Evolutionary conservation across 2,329 filamentous ascomycete species (phyloP).

Genomic region (Fusarium odoratissimum): DNA sequence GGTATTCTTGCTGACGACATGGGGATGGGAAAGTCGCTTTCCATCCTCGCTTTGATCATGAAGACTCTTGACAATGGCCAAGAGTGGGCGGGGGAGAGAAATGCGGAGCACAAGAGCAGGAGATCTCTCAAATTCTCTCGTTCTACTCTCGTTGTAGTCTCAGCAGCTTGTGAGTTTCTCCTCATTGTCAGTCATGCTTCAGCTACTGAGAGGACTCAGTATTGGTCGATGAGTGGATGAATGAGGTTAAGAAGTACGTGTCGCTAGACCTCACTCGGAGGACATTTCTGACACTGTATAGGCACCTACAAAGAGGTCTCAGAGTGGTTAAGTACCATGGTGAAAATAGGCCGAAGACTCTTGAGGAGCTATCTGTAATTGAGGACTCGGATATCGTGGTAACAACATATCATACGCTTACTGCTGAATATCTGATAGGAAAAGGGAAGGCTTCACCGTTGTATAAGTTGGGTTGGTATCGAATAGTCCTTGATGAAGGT

Average conservation of each 20-base stretch:
- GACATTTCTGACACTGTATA: rapidly evolving
- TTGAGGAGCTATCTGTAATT: background rate
- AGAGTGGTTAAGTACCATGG: constrained; percentile 7
- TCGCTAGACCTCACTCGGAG: rapidly evolving
- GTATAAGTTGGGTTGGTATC: constrained; percentile 50
- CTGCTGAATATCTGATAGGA: background rate
- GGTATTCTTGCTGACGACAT: constrained; percentile 9
- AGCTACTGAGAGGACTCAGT: background rate
- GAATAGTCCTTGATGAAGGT: constrained; percentile 60
- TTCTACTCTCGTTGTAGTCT: background rate
- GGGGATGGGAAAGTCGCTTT: constrained; percentile 20
- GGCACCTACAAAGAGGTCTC: background rate
- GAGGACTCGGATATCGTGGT: constrained; percentile 8
- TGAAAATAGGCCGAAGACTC: background rate
- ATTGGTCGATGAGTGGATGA: constrained; percentile 16
- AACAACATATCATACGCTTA: constrained; percentile 9
- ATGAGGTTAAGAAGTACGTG: background rate
- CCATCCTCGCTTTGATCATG: background rate
- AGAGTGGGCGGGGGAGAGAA: background rate
- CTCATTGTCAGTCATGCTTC: rapidly evolving
- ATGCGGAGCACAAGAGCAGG: background rate
- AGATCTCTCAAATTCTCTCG: background rate
- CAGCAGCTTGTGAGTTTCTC: background rate
- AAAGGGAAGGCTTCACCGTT: constrained; percentile 2
- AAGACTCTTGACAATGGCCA: constrained; percentile 2